Evolutionary conservation across 2,329 filamentous ascomycete species (phyloP), one percentile per base, ranked within the genome.

Genomic region (Iodosphaeria phyllophila): DNA sequence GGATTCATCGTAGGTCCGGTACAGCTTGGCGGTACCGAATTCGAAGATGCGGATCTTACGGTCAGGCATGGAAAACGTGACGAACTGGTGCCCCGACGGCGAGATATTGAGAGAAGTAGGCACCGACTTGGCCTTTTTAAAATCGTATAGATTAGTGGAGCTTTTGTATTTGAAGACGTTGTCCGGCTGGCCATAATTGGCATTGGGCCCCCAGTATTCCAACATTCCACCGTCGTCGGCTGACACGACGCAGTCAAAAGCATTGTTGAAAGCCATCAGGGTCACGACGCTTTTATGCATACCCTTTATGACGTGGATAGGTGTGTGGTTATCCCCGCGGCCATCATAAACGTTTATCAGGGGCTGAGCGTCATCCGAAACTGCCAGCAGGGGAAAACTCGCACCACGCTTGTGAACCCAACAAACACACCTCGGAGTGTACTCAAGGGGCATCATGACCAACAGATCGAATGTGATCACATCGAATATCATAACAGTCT

Each of bases 1-100:
- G 4, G 86, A 95, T 46, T 98, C 89, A 40, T 98, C 91, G 41
- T 98, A 98, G 2, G 80, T 89, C 18, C 86, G 72, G 40, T 86
- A 74, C 4, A 98, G 62, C 48, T 92, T 93, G 8, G 71, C 89
- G 0, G 79, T 73, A 2, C 72, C 65, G 42, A 98, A 98, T 39
- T 98, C 83, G 44, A 98, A 98, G 11, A 98, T 55, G 14, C 89
- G 74, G 23, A 98, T 70, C 48, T 92, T 91, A 28, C 89, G 72
- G 48, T 98, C 89, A 0, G 89, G 91, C 37, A 93, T 74, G 0
- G 89, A 98, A 37, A 89, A 74, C 0, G 82, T 76, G 2, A 77
- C 82, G 42, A 98, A 89, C 30, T 83, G 78, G 29, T 76, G 67
- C 5, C 86, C 83, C 0, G 75, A 75, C 0, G 84, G 83, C 0